Base-by-base conservation (phyloP, 1,139 yeast genomes). In the Tardiomyces blankii region DNA sequence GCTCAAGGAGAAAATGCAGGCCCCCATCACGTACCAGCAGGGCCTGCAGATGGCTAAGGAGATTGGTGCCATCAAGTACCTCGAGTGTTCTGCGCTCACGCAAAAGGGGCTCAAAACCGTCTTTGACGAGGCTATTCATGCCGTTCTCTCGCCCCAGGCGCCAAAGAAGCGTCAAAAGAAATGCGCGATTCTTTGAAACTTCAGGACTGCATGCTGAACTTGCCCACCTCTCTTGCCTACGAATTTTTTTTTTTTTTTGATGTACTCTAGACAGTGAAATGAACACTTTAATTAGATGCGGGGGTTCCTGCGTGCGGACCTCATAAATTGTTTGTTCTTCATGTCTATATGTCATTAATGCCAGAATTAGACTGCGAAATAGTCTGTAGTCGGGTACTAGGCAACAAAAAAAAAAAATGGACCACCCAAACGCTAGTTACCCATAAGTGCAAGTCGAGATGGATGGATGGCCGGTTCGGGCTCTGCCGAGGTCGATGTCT, bases 51-150 rank as follows among this genome's bases (percentile, higher is more conserved):
- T 84, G 56, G 89, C 93, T 28, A 73, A 66, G 46, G 55, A 56
- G 44, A 58, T 61, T 42, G 93, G 94, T 18, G 95, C 95, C 1
- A 69, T 86, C 59, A 75, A 94, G 56, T 86, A 87, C 63, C 69
- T 84, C 52, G 96, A 88, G 67, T 88, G 96, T 64, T 85, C 95
- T 2, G 95, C 96, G n/a, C 84, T 91, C 18, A 82, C 93, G 25
- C 96, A 87, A 65, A 76, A 74, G 49, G 96, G 96, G 23, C 56
- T 65, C 45, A 81, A 82, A 60, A 85, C 82, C 49, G 81, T 87
- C 16, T 87, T 87, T 56, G 95, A 86, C 57, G 79, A 70, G 50
- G 94, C 95, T 18, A 85, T 86, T 43, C 75, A 80, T 56, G 74
- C 80, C 0, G 91, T 82, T 9, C 73, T 82, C 48, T 70, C 74